Evolutionary conservation across 2,329 filamentous ascomycete species (phyloP), one percentile per base, ranked within the genome.

Genomic region (Phyllosticta paracitricarpa): DNA sequence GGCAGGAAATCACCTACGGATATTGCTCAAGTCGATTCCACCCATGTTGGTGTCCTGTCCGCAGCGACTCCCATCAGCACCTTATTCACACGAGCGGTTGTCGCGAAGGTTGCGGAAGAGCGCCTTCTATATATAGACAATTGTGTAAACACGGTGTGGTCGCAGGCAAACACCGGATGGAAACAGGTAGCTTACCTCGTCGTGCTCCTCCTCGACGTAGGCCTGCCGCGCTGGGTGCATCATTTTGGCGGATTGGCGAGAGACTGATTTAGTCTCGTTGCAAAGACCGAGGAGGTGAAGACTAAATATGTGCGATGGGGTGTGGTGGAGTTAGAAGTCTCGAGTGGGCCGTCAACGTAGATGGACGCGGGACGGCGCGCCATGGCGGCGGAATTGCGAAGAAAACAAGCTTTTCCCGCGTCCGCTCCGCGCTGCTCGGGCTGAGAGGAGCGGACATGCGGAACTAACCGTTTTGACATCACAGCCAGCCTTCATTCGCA

Each of bases 211-310:
- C 81, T 97, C 93, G 65, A 97, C 91, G 75, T 95, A 97, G 52
- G 93, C 93, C 76, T 93, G 88, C 66, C 94, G 85, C 73, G 93
- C 86, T 62, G 93, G 93, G 79, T 97, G 93, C 79, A 96, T 82
- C 71, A 75, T 75, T 22, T 65, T 71, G 68, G 61, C 59, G 54
- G 58, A 56, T 62, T 57, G 17, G 51, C 22, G 14, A 48, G 40
- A 17, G n/a, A 6, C 40, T n/a, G 40, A n/a, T 19, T 1, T 17
- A n/a, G n/a, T 17, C 2, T 48, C 14, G 17, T 6, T n/a, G 14
- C 14, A 17, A 48, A 48, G 40, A n/a, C 7, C 7, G 40, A n/a
- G 5, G 6, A n/a, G 40, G 7, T 48, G 17, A n/a, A 19, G n/a
- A 17, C 4, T 4, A n/a, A 6, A n/a, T 6, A 17, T 2, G 33